Evolutionary conservation across 140 eudicot genomes (phyloP), one percentile per base, ranked within the genome.

Genomic region (Anethum foeniculum): DNA sequence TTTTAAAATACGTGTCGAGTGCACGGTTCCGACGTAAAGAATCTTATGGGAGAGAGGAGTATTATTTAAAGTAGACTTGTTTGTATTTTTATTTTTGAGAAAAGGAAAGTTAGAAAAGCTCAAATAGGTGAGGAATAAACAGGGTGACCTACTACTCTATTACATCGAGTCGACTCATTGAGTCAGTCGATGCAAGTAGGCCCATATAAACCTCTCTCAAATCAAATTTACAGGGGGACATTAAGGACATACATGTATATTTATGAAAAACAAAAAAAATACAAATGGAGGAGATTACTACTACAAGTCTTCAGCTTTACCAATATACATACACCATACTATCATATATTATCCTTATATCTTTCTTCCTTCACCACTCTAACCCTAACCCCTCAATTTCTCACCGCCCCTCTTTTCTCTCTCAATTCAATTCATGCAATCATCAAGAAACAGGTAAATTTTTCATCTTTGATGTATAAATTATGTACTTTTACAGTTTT

Each of bases 201-300:
- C 76, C 52, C 76, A 86, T 80, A 83, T 80, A 87, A 79, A 52
- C 13, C 18, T 78, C 28, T 62, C 68, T 69, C 81, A 83, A 76
- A 81, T 69, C 81, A 83, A 76, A 81, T 10, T 80, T 79, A 78
- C 87, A 86, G 81, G 52, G 52, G 18, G 18, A 47, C 52, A 12
- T 13, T 13, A 13, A 47, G 71, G 30, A 60, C 68, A 58, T 28
- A 65, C 76, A 41, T 21, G 51, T 13, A 13, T 56, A 43, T 32
- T 36, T 18, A 12, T 38, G 23, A 52, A 78, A 78, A 78, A 34
- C 14, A 77, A 13, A 36, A 25, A 79, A 62, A 62, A 43, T 67
- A 67, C 39, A 67, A 79, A 79, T 79, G 81, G 81, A 78, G 73
- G 46, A 62, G 81, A 79, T 58, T 62, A 43, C 56, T 62, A 43